Evolutionary conservation across 768 basidiomycete genomes (phyloP), one percentile per base, ranked within the genome.

Genomic region (Leccinum variicolor): DNA sequence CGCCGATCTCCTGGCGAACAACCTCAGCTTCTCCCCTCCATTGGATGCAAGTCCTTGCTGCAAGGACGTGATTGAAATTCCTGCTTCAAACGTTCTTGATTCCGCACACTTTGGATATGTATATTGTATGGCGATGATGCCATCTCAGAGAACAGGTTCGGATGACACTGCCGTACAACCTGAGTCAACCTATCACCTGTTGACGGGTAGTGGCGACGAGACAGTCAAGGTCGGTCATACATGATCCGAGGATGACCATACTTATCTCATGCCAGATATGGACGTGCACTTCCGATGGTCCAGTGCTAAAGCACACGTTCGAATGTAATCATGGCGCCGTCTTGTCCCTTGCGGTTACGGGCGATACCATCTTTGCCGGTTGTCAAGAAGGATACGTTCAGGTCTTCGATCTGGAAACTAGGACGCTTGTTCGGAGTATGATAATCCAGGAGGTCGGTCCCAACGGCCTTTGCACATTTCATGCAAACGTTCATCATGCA

Each of bases 101-200:
- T 90, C 92, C 1, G 96, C 94, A 3, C 96, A 98, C 72, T 95
- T 86, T 69, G 96, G 96, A 9, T 98, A 98, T 67, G 81, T 98
- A 13, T 95, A 96, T 68, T 92, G 89, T 64, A 86, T 94, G 84
- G 74, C 78, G 14, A 70, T 84, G 15, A 63, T 80, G 11, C 75
- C 76, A 21, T 75, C 73, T 15, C 71, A 68, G n/a, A 68, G 71
- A 48, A 74, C 74, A 54, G 78, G 75, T 15, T 74, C 73, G 2
- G 66, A 74, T 48, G 72, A 75, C 25, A 41, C n/a, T 7, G 34
- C 54, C 25, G 54, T 64, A 7, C 60, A 60, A 49, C 66, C 66
- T 1, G 67, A 69, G 14, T 66, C 59, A 15, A 63, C 58, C n/a
- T 66, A 71, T 33, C 81, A 84, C 54, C 79, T 97, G 14, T 82